Evolutionary conservation across 140 eudicot genomes (phyloP).

Genomic region (Stevia rebaudiana): DNA sequence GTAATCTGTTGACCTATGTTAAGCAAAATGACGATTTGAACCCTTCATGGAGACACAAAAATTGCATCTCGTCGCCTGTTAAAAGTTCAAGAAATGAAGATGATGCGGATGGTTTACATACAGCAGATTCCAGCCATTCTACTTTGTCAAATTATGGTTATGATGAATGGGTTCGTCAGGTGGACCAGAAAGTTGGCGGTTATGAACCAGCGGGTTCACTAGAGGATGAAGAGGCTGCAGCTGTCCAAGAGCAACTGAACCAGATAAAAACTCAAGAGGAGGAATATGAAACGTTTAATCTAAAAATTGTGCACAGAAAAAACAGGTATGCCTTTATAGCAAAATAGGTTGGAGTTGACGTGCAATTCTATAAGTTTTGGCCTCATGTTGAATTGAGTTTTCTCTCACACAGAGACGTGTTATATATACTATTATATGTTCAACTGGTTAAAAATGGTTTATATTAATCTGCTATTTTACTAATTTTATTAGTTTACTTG

Average conservation of each 20-base stretch:
- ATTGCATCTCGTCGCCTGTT: constrained; percentile 64
- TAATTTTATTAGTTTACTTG: constrained; percentile 12
- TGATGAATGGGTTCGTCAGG: constrained; percentile 47
- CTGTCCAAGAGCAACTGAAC: constrained; percentile 97
- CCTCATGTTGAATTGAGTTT: background rate
- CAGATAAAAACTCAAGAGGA: constrained; percentile 96
- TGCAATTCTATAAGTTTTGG: background rate
- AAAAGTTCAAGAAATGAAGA: constrained; percentile 73
- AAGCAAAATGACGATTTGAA: constrained; percentile 49
- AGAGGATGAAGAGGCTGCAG: constrained; percentile 98
- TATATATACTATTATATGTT: constrained; percentile 6
- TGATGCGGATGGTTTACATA: constrained; percentile 38
- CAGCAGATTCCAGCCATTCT: constrained; percentile 72
- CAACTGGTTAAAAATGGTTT: background rate
- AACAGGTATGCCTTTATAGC: constrained; percentile 56
- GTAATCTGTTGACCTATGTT: constrained; percentile 30
- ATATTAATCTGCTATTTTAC: background rate
- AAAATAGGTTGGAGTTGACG: background rate
- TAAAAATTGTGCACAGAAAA: constrained; percentile 90
- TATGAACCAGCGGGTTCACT: constrained; percentile 63
- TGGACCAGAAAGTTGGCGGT: constrained; percentile 31
- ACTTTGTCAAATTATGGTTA: constrained; percentile 61
- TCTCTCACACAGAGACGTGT: background rate
- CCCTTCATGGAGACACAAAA: constrained; percentile 65
- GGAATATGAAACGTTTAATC: constrained; percentile 89